Conservation (phyloP, 2,329 filamentous ascomycete species). For the Sclerotinia minor region DNA sequence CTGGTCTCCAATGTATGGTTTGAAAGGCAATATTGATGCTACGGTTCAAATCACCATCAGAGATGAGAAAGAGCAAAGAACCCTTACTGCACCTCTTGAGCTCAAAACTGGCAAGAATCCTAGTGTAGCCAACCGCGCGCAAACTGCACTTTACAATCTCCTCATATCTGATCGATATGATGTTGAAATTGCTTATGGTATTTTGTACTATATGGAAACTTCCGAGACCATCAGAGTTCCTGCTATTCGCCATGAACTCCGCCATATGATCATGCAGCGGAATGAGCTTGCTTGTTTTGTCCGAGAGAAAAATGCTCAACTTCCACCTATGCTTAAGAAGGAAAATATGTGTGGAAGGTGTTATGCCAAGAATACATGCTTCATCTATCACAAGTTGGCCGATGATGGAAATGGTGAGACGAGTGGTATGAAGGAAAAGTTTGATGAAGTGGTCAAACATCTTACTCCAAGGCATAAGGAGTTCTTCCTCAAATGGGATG, state of each 20-base stretch:
- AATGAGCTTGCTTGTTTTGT: slow-evolving; percentile 87
- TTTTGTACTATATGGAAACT: slow-evolving; percentile 93
- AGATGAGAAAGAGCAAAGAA: slow-evolving; percentile 65
- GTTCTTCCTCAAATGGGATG: slow-evolving; percentile 95
- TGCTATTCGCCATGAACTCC: slow-evolving; percentile 80
- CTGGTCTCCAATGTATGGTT: slow-evolving; percentile 95
- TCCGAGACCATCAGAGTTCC: slow-evolving; percentile 84
- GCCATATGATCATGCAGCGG: slow-evolving; percentile 95
- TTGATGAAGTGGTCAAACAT: slow-evolving; percentile 76
- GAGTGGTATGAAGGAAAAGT: slow-evolving; percentile 78
- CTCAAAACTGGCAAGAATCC: slow-evolving; percentile 90
- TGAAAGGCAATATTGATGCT: slow-evolving; percentile 97
- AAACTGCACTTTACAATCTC: slow-evolving; percentile 92
- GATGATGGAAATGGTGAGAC: slow-evolving; percentile 80
- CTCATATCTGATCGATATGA: slow-evolving; percentile 93
- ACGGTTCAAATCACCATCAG: slow-evolving; percentile 86
- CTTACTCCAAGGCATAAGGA: slow-evolving; percentile 71
- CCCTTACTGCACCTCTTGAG: slow-evolving; percentile 86
- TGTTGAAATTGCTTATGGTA: slow-evolving; percentile 83
- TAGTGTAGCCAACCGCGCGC: slow-evolving; percentile 81
- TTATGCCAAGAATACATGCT: slow-evolving; percentile 88
- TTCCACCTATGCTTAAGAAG: slow-evolving; percentile 84
- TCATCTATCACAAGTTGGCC: slow-evolving; percentile 87
- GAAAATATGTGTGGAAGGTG: slow-evolving; percentile 81
- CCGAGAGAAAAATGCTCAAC: slow-evolving; percentile 71